These are phyloP conservation scores for Vitis vinifera DNA, from an alignment of 164 flowering plant genomes.

Conservation along the genomic window DNA sequence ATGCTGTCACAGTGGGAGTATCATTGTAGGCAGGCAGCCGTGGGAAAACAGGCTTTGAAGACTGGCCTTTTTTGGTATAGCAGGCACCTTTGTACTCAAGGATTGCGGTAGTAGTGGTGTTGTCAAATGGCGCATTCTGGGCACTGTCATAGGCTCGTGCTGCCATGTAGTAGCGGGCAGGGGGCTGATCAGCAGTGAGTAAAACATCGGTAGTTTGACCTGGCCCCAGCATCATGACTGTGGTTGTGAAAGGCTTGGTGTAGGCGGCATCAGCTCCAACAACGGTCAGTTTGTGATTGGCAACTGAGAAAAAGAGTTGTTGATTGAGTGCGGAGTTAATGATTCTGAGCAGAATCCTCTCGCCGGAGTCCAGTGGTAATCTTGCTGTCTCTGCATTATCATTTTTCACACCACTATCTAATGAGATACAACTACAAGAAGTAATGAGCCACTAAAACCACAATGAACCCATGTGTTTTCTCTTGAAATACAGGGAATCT, in stretches of 20 bases:
- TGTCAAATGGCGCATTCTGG: slow-evolving; percentile 65
- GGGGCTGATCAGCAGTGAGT: slow-evolving; percentile 67
- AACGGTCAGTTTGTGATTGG: slow-evolving; percentile 57
- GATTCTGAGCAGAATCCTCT: slow-evolving; percentile 55
- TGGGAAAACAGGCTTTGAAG: slow-evolving; percentile 41
- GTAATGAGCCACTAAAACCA: no score
- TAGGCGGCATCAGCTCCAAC: slow-evolving; percentile 55
- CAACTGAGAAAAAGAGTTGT: slow-evolving; percentile 58
- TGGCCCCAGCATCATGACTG: slow-evolving; percentile 50
- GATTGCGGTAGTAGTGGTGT: slow-evolving; percentile 90
- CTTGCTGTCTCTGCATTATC: slow-evolving; percentile 40
- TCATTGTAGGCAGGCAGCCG: slow-evolving; percentile 72
- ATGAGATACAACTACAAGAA: no score
- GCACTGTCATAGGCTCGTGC: slow-evolving; percentile 71
- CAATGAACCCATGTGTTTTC: no score
- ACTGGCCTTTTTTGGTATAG: slow-evolving; percentile 13
- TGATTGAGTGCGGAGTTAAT: slow-evolving; percentile 71
- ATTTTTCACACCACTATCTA: not conserved
- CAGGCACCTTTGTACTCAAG: slow-evolving; percentile 55
- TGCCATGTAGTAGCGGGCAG: slow-evolving; percentile 84
- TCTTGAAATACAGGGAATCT: no score
- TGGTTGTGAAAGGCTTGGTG: slow-evolving; percentile 55
- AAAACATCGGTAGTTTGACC: slow-evolving; percentile 90
- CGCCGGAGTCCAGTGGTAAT: slow-evolving; percentile 40
- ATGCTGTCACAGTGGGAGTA: slow-evolving; percentile 58